Conservation (phyloP, 106 monocot species). For the Dendrobium officinale region DNA sequence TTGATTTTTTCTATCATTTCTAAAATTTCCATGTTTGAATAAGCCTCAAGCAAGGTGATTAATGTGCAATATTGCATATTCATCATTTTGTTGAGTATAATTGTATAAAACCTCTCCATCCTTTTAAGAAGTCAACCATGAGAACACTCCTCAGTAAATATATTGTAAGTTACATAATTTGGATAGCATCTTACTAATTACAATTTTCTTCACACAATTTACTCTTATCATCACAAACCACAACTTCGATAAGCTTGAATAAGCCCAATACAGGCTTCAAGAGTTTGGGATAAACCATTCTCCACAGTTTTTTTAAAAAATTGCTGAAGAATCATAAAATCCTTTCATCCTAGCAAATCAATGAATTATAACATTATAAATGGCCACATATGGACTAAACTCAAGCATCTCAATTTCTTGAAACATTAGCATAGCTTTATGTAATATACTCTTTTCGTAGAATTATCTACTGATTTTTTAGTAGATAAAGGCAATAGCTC, state of each 20-base stretch:
- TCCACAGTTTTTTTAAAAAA: conserved; percentile 37
- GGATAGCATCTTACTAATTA: conserved; percentile 39
- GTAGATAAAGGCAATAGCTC: conserved; percentile 33
- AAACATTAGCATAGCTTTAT: conserved; percentile 27
- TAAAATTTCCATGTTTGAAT: conserved; percentile 50
- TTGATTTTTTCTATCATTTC: conserved; percentile 56
- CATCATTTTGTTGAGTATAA: conserved; percentile 53
- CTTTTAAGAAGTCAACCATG: conserved; percentile 43
- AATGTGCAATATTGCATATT: conserved; percentile 42
- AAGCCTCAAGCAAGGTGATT: conserved; percentile 58
- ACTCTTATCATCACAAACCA: conserved; percentile 55
- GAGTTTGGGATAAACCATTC: conserved; percentile 26
- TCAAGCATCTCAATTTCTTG: conserved; percentile 39
- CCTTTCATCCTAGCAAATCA: conserved; percentile 44
- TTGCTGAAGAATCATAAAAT: conserved; percentile 30
- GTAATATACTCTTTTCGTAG: conserved; percentile 28
- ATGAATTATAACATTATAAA: conserved; percentile 55
- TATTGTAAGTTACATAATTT: conserved; percentile 62
- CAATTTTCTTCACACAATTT: conserved; percentile 59
- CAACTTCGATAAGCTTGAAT: conserved; percentile 54
- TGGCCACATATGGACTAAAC: conserved; percentile 22
- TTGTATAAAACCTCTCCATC: conserved; percentile 50
- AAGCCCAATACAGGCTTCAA: conserved; percentile 63
- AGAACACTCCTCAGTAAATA: conserved; percentile 49
- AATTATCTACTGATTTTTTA: conserved; percentile 41